phyloP scores from a whole-genome alignment of 768 basidiomycete species.

The Mycena vulgaris region DNA sequence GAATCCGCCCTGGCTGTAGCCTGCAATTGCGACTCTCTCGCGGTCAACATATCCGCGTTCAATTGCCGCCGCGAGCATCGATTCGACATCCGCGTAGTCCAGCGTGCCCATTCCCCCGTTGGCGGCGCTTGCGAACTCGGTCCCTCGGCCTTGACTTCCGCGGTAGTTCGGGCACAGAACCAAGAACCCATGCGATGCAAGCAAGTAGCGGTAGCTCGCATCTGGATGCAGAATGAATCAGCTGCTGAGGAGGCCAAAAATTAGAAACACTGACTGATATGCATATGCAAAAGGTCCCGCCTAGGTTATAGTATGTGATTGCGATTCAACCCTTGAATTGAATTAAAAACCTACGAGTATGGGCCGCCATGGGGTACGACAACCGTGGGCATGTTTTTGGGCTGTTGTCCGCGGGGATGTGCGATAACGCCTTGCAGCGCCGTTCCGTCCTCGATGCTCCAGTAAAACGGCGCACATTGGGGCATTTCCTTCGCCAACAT shows the following conservation, averaged over 20 bases:
- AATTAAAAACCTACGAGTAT: constrained; percentile 19
- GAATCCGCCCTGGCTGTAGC: constrained; percentile 38
- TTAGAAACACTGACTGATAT: constrained; percentile 1
- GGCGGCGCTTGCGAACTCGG: constrained; percentile 21
- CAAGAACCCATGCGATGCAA: constrained; percentile 35
- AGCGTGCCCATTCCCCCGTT: constrained; percentile 31
- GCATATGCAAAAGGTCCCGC: constrained; percentile 25
- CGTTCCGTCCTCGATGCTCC: constrained; percentile 29
- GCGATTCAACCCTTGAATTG: background rate
- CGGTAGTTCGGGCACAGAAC: constrained; percentile 37
- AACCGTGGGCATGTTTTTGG: constrained; percentile 24
- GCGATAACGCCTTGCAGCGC: constrained; percentile 28
- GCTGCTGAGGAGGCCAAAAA: background rate
- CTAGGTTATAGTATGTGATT: background rate
- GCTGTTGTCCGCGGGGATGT: constrained; percentile 21
- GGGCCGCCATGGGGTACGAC: constrained; percentile 36
- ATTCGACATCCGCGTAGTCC: constrained; percentile 36
- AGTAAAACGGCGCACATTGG: constrained; percentile 32
- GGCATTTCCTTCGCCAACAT: constrained; percentile 27
- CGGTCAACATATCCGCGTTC: constrained; percentile 23
- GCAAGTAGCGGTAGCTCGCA: constrained; percentile 13
- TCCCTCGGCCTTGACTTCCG: constrained; percentile 34
- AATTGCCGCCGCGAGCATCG: constrained; percentile 35
- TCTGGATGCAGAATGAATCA: background rate
- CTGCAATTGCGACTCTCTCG: constrained; percentile 35